Evolutionary conservation across 2,329 filamentous ascomycete species (phyloP), one percentile per base, ranked within the genome.

Genomic region (Fusarium marasasianum): DNA sequence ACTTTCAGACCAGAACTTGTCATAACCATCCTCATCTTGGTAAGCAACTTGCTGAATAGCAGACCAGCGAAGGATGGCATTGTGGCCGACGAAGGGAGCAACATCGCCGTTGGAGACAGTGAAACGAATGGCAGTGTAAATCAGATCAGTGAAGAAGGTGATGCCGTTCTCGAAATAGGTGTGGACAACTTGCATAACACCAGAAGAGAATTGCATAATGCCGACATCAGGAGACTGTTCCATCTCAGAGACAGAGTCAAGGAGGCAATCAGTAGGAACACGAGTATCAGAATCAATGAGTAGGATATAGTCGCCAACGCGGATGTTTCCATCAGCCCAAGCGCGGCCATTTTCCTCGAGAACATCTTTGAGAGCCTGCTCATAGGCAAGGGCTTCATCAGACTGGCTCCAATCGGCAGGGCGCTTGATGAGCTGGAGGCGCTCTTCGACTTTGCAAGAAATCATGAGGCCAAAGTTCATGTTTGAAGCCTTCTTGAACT

Each of bases 281-380:
- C 92, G 92, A 37, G 93, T 95, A 81, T 95, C 93, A 4, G 92
- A 94, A 83, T 94, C 92, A 79, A 94, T 93, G 68, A 95, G 78
- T 18, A 83, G 79, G 68, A 95, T 94, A 81, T 95, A 95, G 82
- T 97, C 94, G 63, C 94, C 94, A 29, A 97, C 86, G 58, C 94
- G 93, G 76, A 97, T 92, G 81, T 96, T 95, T 71, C 94, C 94
- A 79, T 94, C 93, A 24, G 94, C 94, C 92, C 92, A 93, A 35
- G 92, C 92, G 35, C 91, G 89, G 24, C 91, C 90, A 64, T 93
- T 87, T 55, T 91, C 89, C 53, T 91, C 87, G 43, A 95, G 86
- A 24, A 92, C 89, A 67, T 92, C 88, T 74, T 90, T 88, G 47
- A 95, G 86, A 68, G 89, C 87, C 77, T 86, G 82, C 80, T 91